Base-by-base conservation (phyloP, 2,329 filamentous ascomycete genomes). In the Keithomyces neogunnii region DNA sequence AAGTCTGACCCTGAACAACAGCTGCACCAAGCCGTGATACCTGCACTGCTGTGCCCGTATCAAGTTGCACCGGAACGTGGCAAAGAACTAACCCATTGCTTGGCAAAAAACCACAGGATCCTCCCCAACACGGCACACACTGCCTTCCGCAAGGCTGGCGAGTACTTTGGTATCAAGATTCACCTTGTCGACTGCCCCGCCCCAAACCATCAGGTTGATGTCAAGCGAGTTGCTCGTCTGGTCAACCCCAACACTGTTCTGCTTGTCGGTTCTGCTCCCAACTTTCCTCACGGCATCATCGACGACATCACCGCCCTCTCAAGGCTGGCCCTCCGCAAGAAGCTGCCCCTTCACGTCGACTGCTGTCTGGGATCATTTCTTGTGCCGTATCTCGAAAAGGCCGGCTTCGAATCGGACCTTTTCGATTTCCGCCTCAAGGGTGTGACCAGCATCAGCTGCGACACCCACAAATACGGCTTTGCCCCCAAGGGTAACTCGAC, bases 381-480 rank as follows among this genome's bases (percentile, higher is more conserved):
- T 45, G 82, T 99, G 44, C 90, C 93, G 2, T 89, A 92, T 73
- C 85, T 99, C 43, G 85, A 90, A 57, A 88, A 88, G 64, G 90
- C 93, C n/a, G 93, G 93, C 44, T 97, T 96, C 68, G 89, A 95
- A 56, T 80, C 87, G 28, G 83, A 86, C 59, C 84, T 83, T 4
- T 97, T 97, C 65, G 93, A 99, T 69, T 99, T 99, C 80, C 84
- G 88, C 51, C 83, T 95, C 53, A 89, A 88, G 59, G 93, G 93
- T 60, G 93, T 99, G 38, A 96, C 92, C 3, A 92, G 86, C 68
- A 97, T 99, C 68, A 90, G 85, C 59, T 95, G 91, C 68, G 93
- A 99, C 67, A 99, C 93, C 3, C 93, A 99, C 79, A 99, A 99
- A 69, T 99, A 99, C 67, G 93, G 93, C 38, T 99, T 99, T 65